A percentile compares a stretch with the other conserved stretches of the same genome.
Conservation (phyloP, 768 basidiomycete genomes). For the Steccherinum ochraceum region DNA sequence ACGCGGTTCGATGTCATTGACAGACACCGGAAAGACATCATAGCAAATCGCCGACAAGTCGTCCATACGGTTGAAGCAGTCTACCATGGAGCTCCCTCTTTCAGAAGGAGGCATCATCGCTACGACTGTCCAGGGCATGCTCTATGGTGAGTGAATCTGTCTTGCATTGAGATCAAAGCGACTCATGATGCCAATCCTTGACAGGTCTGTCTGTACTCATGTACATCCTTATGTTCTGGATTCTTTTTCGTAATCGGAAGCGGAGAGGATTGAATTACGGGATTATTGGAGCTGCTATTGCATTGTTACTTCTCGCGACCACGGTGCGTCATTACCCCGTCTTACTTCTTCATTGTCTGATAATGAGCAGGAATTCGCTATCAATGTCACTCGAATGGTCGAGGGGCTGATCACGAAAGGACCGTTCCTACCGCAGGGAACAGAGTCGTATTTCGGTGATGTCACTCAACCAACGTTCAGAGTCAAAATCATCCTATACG, state of each 20-base stretch:
- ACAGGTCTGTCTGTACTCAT: too few species aligned
- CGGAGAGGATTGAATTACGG: neutral
- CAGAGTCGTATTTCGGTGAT: slow-evolving; percentile 1
- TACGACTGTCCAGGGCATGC: neutral
- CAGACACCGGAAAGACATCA: too few species aligned
- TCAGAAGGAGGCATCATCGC: neutral
- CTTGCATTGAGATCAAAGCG: too few species aligned
- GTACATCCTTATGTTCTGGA: slow-evolving; percentile 2
- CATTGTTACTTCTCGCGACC: neutral
- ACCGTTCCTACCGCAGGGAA: slow-evolving; percentile 3
- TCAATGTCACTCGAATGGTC: neutral
- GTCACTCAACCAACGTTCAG: neutral
- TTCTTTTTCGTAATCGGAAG: too few species aligned
- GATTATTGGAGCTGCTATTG: neutral
- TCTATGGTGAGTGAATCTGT: neutral
- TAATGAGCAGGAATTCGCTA: slow-evolving; percentile 1
- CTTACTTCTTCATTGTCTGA: too few species aligned
- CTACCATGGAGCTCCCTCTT: too few species aligned
- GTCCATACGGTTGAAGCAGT: too few species aligned
- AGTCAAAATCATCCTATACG: neutral
- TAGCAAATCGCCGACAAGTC: too few species aligned
- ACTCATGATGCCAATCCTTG: neutral
- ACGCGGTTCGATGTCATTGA: too few species aligned
- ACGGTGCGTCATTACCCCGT: neutral
- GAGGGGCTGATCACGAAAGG: neutral